phyloP scores from a whole-genome alignment of 1,284 basidiomycete species.

The Microbotryum saponariae region DNA sequence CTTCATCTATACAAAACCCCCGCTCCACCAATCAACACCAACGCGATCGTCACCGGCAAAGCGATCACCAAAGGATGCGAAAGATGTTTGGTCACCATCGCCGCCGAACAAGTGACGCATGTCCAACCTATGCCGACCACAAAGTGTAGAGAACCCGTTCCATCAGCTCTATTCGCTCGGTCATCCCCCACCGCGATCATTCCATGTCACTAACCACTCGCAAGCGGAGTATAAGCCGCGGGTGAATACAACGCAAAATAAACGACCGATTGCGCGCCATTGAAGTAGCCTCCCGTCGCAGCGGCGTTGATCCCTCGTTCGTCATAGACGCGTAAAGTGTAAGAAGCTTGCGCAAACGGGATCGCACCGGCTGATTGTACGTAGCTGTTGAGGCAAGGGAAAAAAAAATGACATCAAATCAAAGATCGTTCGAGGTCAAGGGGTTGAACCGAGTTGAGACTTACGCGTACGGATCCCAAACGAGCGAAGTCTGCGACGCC shows the following conservation, averaged over 20 bases:
- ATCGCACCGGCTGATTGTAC: slow-evolving; percentile 57
- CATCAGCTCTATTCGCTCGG: too few relatives aligned
- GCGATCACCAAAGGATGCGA: slow-evolving; percentile 22
- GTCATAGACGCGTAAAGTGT: slow-evolving; percentile 71
- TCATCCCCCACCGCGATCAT: not conserved
- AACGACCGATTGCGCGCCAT: slow-evolving; percentile 56
- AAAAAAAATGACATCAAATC: too few relatives aligned
- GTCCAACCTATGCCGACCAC: slow-evolving; percentile 18
- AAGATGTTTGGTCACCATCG: slow-evolving; percentile 8
- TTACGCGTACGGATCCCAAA: slow-evolving; percentile 66
- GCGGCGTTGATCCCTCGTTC: slow-evolving; percentile 60
- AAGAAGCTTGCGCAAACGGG: slow-evolving; percentile 64
- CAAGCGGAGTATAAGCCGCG: slow-evolving; percentile 61
- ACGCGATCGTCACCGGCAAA: slow-evolving; percentile 22
- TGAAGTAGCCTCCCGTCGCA: slow-evolving; percentile 58
- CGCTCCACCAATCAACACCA: slow-evolving; percentile 28
- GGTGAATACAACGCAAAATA: slow-evolving; percentile 82
- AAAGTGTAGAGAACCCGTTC: not conserved
- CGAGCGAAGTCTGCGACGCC: slow-evolving; percentile 58
- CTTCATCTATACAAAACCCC: slow-evolving; percentile 22
- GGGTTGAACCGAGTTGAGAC: not conserved
- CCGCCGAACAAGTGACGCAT: slow-evolving; percentile 25
- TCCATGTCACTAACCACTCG: slow-evolving; percentile 49
- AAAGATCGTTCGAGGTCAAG: too few relatives aligned
- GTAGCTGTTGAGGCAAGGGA: slow-evolving; percentile 43